phyloP scores from a whole-genome alignment of 225 moss, liverwort and hornwort species.

The Rhytidiadelphus loreus region DNA sequence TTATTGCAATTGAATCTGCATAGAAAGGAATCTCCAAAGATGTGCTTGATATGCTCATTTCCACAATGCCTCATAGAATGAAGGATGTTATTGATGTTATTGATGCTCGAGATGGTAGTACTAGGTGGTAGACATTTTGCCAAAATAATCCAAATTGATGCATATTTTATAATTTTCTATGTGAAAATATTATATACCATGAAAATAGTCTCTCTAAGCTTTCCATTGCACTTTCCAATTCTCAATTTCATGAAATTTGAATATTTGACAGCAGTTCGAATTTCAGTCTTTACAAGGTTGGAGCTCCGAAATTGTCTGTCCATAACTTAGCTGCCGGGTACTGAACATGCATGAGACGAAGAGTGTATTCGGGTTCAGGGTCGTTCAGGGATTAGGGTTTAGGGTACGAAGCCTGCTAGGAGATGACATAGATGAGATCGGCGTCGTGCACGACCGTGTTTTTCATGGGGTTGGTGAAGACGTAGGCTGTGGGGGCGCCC shows the following conservation, averaged over 20 bases:
- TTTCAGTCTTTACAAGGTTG: not conserved
- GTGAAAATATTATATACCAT: not conserved
- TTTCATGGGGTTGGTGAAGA: constrained; percentile 67
- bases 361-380: not conserved
- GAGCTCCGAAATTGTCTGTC: not conserved
- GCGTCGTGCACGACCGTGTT: constrained; percentile 34
- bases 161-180: not conserved
- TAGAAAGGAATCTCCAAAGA: not conserved
- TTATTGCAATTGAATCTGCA: not conserved
- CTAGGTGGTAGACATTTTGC: not conserved
- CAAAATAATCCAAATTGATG: not conserved
- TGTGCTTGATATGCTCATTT: not conserved
- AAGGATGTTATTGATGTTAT: too few relatives aligned
- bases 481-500: constrained; percentile 70
- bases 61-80: not conserved
- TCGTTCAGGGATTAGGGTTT: not conserved
- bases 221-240: not conserved
- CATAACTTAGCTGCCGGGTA: not conserved
- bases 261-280: not conserved
- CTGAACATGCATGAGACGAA: not conserved
- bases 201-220: not conserved
- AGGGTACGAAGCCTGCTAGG: not conserved
- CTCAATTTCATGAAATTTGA: not conserved
- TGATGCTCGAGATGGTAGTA: not conserved
- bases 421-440: constrained; percentile 56